Conservation (phyloP, 306 rosid genomes). For the Lathyrus aphaca region DNA sequence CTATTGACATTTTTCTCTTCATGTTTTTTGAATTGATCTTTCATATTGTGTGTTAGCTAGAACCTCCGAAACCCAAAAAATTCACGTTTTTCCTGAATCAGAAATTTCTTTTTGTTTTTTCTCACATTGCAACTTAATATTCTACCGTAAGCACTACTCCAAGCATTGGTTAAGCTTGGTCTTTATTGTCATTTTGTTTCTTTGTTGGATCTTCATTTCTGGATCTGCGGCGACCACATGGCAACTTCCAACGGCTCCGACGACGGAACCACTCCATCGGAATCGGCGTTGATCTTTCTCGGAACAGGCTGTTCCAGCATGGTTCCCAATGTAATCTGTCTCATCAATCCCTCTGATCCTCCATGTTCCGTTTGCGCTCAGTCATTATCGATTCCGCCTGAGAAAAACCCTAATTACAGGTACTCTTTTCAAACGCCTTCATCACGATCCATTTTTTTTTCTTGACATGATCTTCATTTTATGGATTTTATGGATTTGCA, state of each 20-base stretch:
- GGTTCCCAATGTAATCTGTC: constrained; percentile 76
- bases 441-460: background rate
- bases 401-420: constrained; percentile 89
- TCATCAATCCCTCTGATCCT: constrained; percentile 82
- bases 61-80: too few species aligned
- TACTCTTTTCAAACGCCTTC: constrained; percentile 20
- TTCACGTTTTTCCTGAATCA: too few species aligned
- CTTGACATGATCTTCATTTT: background rate
- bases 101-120: too few species aligned
- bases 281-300: constrained; percentile 84
- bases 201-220: too few species aligned
- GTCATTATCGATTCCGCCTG: constrained; percentile 66
- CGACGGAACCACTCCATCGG: constrained; percentile 34
- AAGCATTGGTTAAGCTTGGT: too few species aligned
- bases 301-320: constrained; percentile 96
- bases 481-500: constrained; percentile 44
- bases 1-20: too few species aligned
- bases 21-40: too few species aligned
- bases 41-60: too few species aligned
- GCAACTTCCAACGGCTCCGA: constrained; percentile 49
- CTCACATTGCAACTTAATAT: too few species aligned
- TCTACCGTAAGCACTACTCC: too few species aligned
- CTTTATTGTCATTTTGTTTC: too few species aligned
- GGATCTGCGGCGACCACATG: constrained; percentile 50
- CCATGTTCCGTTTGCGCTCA: constrained; percentile 79